Evolutionary conservation across 768 basidiomycete species (phyloP), one percentile per base, ranked within the genome.

Genomic region (Suillus placidus): DNA sequence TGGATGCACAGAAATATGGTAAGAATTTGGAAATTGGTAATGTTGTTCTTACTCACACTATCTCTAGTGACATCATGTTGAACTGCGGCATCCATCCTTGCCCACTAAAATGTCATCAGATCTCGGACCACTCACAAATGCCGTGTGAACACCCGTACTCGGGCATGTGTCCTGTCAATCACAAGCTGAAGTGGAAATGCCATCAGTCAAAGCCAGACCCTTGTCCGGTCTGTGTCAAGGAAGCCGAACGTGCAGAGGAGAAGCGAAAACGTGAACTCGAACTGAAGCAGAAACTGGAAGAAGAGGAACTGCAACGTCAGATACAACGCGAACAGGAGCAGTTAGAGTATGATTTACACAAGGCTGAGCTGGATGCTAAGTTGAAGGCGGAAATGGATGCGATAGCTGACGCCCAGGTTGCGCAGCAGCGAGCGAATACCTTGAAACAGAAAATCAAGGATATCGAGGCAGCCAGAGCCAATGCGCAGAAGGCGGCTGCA

Each of bases 1-100:
- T 10, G 89, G 89, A 3, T 91, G 89, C 66, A 73, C 66, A 3
- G 79, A 82, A 66, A 82, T 84, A 55, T 91, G 90, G 90, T 90
- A 76, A 56, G 80, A 70, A 14, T 30, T 47, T 10, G 23, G 43
- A 54, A 1, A 20, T 49, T 30, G 51, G 18, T 13, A 51, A 34
- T 20, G 18, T 26, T 54, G 30, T 49, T 56, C 34, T 26, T 42
- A 40, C 64, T 26, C 51, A 60, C 6, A 57, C 61, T 12, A 61
- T 49, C 16, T 49, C 4, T 61, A 90, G 89, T 67, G 84, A 82
- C 23, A 73, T 70, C 0, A 70, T 74, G 42, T 78, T 91, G 2
- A 79, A 70, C 9, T 90, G 89, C 68, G 80, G 80, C 0, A 16
- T 82, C 12, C 89, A 91, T 70, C 58, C 43, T 2, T 91, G 89